phyloP scores from a whole-genome alignment of 257 asterid genomes.

The Ligustrum vulgare region DNA sequence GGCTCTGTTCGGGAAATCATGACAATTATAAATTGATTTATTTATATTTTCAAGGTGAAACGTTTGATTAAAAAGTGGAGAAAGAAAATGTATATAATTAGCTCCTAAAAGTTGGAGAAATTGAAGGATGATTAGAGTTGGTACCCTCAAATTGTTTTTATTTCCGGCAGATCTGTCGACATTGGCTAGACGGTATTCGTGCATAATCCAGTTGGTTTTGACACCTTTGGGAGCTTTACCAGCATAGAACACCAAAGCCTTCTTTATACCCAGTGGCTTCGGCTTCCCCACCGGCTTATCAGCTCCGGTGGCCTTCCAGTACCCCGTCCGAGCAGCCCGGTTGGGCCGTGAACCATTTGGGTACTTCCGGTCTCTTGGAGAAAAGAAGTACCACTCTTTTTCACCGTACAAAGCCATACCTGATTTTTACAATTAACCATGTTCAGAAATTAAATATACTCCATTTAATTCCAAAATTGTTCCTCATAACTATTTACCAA shows the following conservation, averaged over 20 bases:
- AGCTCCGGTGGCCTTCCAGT: slow-evolving; percentile 62
- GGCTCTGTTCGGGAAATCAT: no score
- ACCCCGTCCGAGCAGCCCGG: slow-evolving; percentile 46
- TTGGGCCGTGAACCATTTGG: slow-evolving; percentile 55
- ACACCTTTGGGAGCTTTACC: slow-evolving; percentile 53
- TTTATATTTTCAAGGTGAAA: no score
- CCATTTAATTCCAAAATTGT: neutral
- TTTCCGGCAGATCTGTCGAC: slow-evolving; percentile 51
- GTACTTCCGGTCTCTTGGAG: slow-evolving; percentile 53
- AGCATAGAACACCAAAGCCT: slow-evolving; percentile 49
- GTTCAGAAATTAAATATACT: neutral
- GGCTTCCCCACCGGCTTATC: slow-evolving; percentile 56
- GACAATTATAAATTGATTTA: no score
- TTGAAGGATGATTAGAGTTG: neutral
- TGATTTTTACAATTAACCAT: neutral
- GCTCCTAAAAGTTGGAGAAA: neutral
- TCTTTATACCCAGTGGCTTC: slow-evolving; percentile 40
- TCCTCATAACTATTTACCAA: no score
- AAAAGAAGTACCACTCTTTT: slow-evolving; percentile 55
- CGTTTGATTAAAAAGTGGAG: no score
- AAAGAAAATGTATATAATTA: no score
- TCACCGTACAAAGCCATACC: slow-evolving; percentile 49
- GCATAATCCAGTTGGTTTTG: slow-evolving; percentile 59
- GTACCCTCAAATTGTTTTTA: slow-evolving; percentile 40
- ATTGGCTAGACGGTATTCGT: slow-evolving; percentile 49